Evolutionary conservation across 2,329 filamentous ascomycete genomes (phyloP).

Genomic region (Colletotrichum sublineola): DNA sequence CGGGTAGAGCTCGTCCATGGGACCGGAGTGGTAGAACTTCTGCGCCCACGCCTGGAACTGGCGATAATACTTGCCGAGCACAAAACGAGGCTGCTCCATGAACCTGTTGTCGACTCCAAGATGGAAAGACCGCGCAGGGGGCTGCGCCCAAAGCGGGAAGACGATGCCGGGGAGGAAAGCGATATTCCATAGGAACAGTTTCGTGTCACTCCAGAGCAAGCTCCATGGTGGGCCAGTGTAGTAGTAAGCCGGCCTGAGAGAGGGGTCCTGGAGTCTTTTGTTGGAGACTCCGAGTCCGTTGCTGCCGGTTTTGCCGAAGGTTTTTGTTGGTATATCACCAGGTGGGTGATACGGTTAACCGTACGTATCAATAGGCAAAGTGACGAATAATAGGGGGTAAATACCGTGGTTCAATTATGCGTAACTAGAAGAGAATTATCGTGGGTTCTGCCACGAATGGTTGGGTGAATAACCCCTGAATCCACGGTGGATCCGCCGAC

Average conservation of each 20-base stretch:
- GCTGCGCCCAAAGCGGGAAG: conserved; percentile 17
- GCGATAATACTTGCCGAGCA: background rate
- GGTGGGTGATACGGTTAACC: no score
- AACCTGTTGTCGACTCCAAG: conserved; percentile 14
- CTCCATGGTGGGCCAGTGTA: conserved; percentile 29
- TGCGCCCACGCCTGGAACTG: conserved; percentile 16
- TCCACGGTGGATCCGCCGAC: no score
- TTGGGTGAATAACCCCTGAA: no score
- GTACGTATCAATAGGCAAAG: no score
- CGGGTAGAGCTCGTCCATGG: conserved; percentile 34
- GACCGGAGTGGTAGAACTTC: conserved; percentile 18
- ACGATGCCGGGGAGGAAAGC: conserved; percentile 23
- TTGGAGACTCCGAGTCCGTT: background rate
- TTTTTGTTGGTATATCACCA: no score
- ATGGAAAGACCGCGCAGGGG: conserved; percentile 24
- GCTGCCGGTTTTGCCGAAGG: background rate
- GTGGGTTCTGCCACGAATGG: no score
- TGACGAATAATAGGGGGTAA: no score
- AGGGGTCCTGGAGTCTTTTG: background rate
- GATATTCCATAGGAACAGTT: conserved; percentile 9
- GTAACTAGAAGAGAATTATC: no score
- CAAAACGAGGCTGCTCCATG: conserved; percentile 14
- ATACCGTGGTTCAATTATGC: no score
- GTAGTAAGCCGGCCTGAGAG: conserved; percentile 4
- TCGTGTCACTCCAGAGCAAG: conserved; percentile 13